Percentiles rank a stretch among this genome's conserved stretches.
phyloP scores from a whole-genome alignment of 108 stramenopile genomes.

The Asterionellopsis glacialis region DNA sequence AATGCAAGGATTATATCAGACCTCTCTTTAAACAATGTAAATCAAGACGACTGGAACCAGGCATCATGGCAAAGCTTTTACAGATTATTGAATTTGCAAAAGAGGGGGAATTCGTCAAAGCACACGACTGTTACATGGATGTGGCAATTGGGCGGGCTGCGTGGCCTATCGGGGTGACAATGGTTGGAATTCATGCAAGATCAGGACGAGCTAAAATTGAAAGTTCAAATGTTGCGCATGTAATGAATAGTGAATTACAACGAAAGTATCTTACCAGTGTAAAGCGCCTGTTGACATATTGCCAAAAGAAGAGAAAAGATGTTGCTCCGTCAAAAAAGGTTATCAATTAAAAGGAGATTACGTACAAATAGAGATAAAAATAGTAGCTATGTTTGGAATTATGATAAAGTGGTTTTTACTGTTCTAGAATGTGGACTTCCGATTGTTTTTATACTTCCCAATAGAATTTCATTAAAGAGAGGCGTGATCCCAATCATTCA shows the following conservation, averaged over 20 bases:
- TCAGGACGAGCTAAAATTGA: constrained; percentile 92
- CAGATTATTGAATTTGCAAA: constrained; percentile 84
- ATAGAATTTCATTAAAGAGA: no score
- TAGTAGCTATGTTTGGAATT: no score
- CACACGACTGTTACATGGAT: constrained; percentile 91
- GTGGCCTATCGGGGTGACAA: constrained; percentile 99
- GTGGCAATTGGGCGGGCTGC: constrained; percentile 95
- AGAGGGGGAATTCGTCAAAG: constrained; percentile 91
- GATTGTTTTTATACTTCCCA: no score
- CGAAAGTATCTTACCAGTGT: constrained; percentile 96
- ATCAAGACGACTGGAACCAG: constrained; percentile 46
- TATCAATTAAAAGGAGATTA: constrained; percentile 17
- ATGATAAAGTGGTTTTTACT: no score
- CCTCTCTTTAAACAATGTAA: constrained; percentile 85
- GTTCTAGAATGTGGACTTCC: no score
- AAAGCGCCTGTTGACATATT: constrained; percentile 94
- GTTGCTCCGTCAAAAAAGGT: constrained; percentile 88
- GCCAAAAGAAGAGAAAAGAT: constrained; percentile 80
- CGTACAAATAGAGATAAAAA: neutral
- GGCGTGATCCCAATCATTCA: no score
- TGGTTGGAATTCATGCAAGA: constrained; percentile 98
- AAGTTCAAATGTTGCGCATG: constrained; percentile 92
- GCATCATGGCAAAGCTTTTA: constrained; percentile 53
- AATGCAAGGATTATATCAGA: constrained; percentile 96
- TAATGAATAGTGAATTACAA: constrained; percentile 91